Evolutionary conservation across 2,329 filamentous ascomycete species (phyloP), one percentile per base, ranked within the genome.

Genomic region (Ploettnerulaceae sp.): DNA sequence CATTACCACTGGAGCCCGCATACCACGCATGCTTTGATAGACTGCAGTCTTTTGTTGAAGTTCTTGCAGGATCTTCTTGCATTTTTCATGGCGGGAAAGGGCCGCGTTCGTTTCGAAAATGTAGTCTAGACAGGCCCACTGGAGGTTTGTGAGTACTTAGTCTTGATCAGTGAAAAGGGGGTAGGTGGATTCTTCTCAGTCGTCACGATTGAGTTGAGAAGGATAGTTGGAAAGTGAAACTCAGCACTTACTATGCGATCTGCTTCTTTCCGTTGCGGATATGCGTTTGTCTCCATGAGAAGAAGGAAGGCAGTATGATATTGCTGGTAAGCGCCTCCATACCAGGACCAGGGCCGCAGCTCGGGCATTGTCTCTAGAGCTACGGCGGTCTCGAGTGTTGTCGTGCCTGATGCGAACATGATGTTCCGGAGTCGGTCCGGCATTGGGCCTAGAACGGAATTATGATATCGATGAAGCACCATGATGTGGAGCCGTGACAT

Each of bases 281-380:
- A 57, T 43, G 73, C 67, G 60, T 80, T 84, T 3, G 87, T 67
- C 60, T 89, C 84, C 17, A 79, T 75, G 5, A 86, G 71, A 17
- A 90, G 69, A 1, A 89, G 70, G 24, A 89, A 71, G 0, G 84
- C 82, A 4, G 76, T 74, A 58, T 89, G 85, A 62, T 82, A 87
- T 61, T 88, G 84, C 51, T 86, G 81, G 53, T 84, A 77, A 5
- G 85, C 82, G 4, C 84, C 82, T 9, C 69, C 59, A 56, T 88
- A 89, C 86, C 86, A 89, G 1, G 70, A 66, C 83, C 84, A 89
- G 1, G 67, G 67, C 1, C 67, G 64, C 28, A 87, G 56, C 1
- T 70, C 68, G 1, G 73, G 73, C 0, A 69, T 62, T 1, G 70
- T 74, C 47, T 81, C 77, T 8, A 82, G 65, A 7, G 67, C 66